Evolutionary conservation across 2,329 filamentous ascomycete species (phyloP), one percentile per base, ranked within the genome.

Genomic region (Sporothrix pseudoabietina): DNA sequence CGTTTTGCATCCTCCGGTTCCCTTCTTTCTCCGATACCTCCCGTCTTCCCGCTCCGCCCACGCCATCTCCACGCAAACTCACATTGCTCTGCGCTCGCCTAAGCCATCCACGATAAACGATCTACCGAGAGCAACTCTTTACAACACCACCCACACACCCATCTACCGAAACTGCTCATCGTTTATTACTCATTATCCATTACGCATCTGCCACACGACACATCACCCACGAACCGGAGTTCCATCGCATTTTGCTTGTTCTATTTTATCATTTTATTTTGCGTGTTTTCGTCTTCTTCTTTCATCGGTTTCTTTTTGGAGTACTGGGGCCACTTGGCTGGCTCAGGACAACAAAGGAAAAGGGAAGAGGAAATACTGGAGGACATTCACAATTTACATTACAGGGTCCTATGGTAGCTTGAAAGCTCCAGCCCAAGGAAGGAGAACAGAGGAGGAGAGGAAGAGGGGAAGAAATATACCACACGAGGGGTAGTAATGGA

Each of bases 331-430:
- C 41, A 55, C 0, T 49, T 63, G 10, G 30, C 44, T 35, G 72
- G 54, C 14, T 14, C 78, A 77, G 76, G 78, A 75, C 74, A 74
- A 76, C 77, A 66, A 74, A 61, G 73, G 74, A 74, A 72, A 72
- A 78, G 10, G 35, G 32, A 44, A 44, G 19, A 52, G 65, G 16
- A 54, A 69, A 75, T 71, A 77, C 75, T 73, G 77, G n/a, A 47
- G 61, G 39, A 30, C 57, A 61, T n/a, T 2, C 12, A 12, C 16
- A 8, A 55, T 55, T 30, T 22, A 66, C 39, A 30, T 30, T 63
- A 78, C 77, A 79, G 85, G 85, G 86, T 80, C 84, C 82, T 84
- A 84, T 88, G 87, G 86, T 88, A 86, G 87, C 87, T 89, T 89
- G 83, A 89, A 88, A 88, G 87, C 87, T 88, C 87, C 87, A 88